Base-by-base conservation (phyloP, 345 rosid species). In the Populus alba region DNA sequence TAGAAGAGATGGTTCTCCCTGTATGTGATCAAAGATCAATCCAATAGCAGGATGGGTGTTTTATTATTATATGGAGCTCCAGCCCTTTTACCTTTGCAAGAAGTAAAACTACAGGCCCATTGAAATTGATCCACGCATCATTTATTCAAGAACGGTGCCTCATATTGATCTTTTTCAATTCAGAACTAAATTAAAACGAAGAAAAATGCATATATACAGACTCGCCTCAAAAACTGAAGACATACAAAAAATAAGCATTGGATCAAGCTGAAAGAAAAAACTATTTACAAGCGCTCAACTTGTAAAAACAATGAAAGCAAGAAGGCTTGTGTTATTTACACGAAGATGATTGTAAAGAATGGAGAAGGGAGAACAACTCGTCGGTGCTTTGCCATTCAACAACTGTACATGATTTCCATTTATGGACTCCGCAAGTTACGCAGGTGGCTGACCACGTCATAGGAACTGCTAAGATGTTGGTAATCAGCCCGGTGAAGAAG, bases 341-440 rank as follows among this genome's bases (percentile, higher is more conserved):
- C 68, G 66, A 55, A 62, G 62, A 61, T 51, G 7, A 70, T 62
- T 23, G 63, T 16, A 57, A 57, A 22, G 9, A 57, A 55, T 22
- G 62, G 45, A 72, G 49, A 12, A 27, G 71, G 61, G 47, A 12
- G 6, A 23, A 65, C 43, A 9, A 4, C 8, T 20, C 31, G 6
- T 38, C 13, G 16, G 8, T 12, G 53, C 12, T 57, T n/a, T 37
- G 67, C 18, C 39, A 37, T 68, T 68, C 73, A 68, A 25, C 55
- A 55, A 29, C 9, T 10, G 37, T 4, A 37, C 2, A 20, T 22
- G 33, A 23, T n/a, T 61, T 62, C 10, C 43, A 0, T 25, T 70
- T 62, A 92, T 15, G 95, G 98, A 78, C 95, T 95, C 18, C 86
- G 92, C 87, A 93, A 86, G 77, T 90, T 89, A 66, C 83, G 87